phyloP scores from a whole-genome alignment of 2,329 filamentous ascomycete genomes.

The Fusarium drepaniforme region DNA sequence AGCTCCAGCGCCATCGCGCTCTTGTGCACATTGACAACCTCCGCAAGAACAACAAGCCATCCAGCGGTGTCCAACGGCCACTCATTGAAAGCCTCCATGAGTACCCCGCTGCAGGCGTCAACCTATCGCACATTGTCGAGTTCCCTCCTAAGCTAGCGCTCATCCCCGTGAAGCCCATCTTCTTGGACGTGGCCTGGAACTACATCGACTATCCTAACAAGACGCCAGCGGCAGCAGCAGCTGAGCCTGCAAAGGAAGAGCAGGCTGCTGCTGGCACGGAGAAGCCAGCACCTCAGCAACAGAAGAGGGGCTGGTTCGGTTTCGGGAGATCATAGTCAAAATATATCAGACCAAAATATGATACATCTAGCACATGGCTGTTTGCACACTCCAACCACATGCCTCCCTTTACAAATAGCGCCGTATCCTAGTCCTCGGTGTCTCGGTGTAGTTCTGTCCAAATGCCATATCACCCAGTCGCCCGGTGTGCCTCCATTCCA shows the following conservation, averaged over 20 bases:
- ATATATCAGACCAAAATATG: conserved; percentile 33
- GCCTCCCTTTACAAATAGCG: conserved; percentile 11
- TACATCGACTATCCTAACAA: conserved; percentile 92
- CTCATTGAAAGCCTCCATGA: conserved; percentile 81
- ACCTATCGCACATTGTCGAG: conserved; percentile 84
- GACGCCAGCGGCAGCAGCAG: conserved; percentile 42
- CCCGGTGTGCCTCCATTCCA: conserved; percentile 37
- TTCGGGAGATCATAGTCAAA: conserved; percentile 66
- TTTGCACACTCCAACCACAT: conserved; percentile 11
- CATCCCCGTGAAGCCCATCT: conserved; percentile 93
- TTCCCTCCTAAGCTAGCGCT: conserved; percentile 88
- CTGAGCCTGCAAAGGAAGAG: conserved; percentile 43
- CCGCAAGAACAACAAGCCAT: conserved; percentile 61
- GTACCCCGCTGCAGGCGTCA: conserved; percentile 78
- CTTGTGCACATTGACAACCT: conserved; percentile 85
- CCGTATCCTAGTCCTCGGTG: conserved; percentile 15
- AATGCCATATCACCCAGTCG: conserved; percentile 31
- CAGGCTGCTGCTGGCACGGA: conserved; percentile 45
- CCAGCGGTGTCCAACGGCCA: conserved; percentile 56
- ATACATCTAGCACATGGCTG: conserved; percentile 12
- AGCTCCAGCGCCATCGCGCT: conserved; percentile 85
- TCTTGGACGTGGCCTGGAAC: conserved; percentile 97
- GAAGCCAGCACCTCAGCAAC: conserved; percentile 52
- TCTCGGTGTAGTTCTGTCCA: conserved; percentile 26
- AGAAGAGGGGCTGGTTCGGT: conserved; percentile 82